Base-by-base conservation (phyloP, 2,329 filamentous ascomycete species). In the Diaporthe vaccinii region DNA sequence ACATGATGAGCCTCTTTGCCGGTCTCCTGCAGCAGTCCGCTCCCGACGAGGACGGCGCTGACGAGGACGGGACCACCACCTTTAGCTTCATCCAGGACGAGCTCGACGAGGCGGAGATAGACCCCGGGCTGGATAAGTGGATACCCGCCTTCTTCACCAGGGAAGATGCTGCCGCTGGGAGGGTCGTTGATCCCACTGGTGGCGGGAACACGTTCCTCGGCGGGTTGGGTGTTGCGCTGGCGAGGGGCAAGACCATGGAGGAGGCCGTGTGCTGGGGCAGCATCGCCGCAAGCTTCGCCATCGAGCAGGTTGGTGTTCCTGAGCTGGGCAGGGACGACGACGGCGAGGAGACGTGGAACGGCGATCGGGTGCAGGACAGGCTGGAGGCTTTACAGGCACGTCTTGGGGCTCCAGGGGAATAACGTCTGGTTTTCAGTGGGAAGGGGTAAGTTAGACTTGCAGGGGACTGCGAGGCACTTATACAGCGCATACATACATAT, bases 231-330 rank as follows among this genome's bases (percentile, higher is more conserved):
- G 86, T 92, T 17, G 91, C 87, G 1, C 84, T 93, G 78, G 92
- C 87, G 44, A 85, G 93, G 71, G 91, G 90, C 1, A 86, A 89
- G 78, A 81, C 83, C 36, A 86, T 94, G 55, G 91, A 92, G 76
- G 92, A 95, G 79, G 95, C 95, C 7, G 92, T 94, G 7, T 87
- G 91, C 0, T 96, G 93, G 91, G 97, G 93, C 6, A 93, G 91
- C 61, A 89, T 98, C 8, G 93, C 95, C 2, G 96, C 97, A 10
- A 96, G 95, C 80, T 97, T 98, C 83, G 95, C 95, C 22, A 98
- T 99, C 80, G 96, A 99, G 84, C 97, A 99, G 83, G 92, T 98
- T 71, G 96, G 97, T 0, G 91, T 97, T 82, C 96, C 96, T 0
- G 82, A 82, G 1, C 80, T 95, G 17, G 85, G 82, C 2, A 80